Percentiles rank a stretch among this genome's conserved stretches.
Evolutionary conservation across 2,329 filamentous ascomycete species (phyloP).

Genomic region (Coniochaeta hoffmannii): DNA sequence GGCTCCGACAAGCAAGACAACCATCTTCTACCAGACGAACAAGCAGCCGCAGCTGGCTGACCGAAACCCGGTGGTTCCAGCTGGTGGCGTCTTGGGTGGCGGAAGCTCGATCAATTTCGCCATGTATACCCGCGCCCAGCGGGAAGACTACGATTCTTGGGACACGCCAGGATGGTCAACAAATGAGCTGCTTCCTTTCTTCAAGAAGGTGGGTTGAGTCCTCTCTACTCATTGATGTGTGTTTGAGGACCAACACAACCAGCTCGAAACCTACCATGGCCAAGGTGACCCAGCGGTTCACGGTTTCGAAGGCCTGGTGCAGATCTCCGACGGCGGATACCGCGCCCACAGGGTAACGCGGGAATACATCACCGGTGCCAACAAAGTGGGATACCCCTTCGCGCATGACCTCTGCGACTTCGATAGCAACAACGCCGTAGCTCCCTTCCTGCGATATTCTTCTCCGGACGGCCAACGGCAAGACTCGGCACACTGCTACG

Average conservation of each 20-base stretch:
- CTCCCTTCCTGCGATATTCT: constrained; percentile 10
- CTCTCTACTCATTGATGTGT: background rate
- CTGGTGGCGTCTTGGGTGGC: constrained; percentile 42
- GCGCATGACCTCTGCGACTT: constrained; percentile 40
- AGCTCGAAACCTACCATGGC: constrained; percentile 41
- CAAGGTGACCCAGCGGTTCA: constrained; percentile 32
- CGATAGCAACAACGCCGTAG: constrained; percentile 24
- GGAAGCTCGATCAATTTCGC: constrained; percentile 42
- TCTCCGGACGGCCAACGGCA: constrained; percentile 39
- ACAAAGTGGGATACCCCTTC: constrained; percentile 35
- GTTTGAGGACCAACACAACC: background rate
- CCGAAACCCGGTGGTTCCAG: constrained; percentile 28
- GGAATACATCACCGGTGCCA: constrained; percentile 36
- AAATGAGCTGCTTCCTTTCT: constrained; percentile 33
- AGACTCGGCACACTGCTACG: constrained; percentile 41
- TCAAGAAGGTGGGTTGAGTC: constrained; percentile 33
- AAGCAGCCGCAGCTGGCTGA: constrained; percentile 34
- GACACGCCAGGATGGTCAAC: constrained; percentile 19
- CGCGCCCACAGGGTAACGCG: constrained; percentile 27
- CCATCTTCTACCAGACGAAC: constrained; percentile 36
- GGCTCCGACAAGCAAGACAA: constrained; percentile 28
- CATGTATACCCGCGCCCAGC: constrained; percentile 26
- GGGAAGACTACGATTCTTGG: constrained; percentile 22
- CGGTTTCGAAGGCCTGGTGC: constrained; percentile 39
- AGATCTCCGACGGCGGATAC: constrained; percentile 39